Percentiles rank a stretch among this genome's conserved stretches.
phyloP scores from a whole-genome alignment of 805 yeast species.

The Helenozyma baotianmanensis region DNA sequence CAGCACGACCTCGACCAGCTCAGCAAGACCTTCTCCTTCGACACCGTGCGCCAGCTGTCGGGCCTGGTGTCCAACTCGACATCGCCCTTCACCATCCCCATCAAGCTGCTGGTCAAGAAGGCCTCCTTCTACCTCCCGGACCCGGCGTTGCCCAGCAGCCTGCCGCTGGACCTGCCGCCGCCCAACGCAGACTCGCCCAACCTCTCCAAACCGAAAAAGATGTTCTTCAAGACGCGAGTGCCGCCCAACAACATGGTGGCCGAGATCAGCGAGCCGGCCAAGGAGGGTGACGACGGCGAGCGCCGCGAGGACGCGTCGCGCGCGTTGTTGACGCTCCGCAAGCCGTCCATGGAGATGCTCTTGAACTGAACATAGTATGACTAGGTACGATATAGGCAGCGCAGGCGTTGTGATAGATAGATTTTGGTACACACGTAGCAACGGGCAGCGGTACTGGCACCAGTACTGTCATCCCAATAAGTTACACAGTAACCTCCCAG shows the following conservation, averaged over 20 bases:
- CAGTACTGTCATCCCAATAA: no score
- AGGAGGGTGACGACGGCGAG: constrained; percentile 17
- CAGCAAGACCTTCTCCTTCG: constrained; percentile 5
- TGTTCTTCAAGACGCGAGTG: constrained; percentile 25
- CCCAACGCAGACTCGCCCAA: constrained; percentile 2
- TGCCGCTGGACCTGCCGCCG: not conserved
- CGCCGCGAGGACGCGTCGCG: constrained; percentile 30
- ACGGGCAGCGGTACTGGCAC: no score
- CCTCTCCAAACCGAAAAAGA: constrained; percentile 24
- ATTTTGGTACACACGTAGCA: no score
- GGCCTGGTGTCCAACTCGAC: constrained; percentile 21
- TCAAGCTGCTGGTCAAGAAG: constrained; percentile 16
- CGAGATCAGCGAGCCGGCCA: constrained; percentile 2
- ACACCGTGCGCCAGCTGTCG: constrained; percentile 10
- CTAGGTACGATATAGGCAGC: no score
- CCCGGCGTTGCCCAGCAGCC: constrained; percentile 24
- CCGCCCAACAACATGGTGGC: constrained; percentile 24
- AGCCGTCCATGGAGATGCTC: constrained; percentile 38
- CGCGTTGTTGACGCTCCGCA: constrained; percentile 35
- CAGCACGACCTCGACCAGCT: constrained; percentile 1
- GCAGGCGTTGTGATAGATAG: no score
- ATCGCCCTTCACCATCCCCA: constrained; percentile 26
- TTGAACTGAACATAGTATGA: constrained; percentile 31
- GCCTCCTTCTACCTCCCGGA: constrained; percentile 34
- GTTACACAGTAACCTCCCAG: no score